Evolutionary conservation across 2,329 filamentous ascomycete species (phyloP).

Genomic region (Apiospora sp.): DNA sequence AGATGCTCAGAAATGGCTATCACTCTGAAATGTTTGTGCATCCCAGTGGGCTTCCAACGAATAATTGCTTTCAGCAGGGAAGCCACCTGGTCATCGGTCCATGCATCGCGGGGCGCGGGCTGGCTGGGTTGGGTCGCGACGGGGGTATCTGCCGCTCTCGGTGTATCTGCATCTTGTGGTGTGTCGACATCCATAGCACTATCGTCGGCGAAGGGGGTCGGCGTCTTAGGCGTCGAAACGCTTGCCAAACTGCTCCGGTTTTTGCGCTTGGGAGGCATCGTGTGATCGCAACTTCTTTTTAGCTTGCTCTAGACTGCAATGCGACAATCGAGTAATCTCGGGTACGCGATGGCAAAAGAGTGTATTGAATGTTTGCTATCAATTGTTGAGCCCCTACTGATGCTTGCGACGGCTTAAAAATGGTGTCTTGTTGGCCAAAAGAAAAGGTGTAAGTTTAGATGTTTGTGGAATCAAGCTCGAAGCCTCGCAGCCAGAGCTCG

Average conservation of each 20-base stretch:
- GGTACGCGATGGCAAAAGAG: neutral
- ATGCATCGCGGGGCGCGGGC: constrained; percentile 69
- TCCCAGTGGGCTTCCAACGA: constrained; percentile 93
- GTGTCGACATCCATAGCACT: constrained; percentile 52
- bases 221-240: constrained; percentile 60
- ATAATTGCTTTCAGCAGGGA: constrained; percentile 93
- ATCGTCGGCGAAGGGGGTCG: constrained; percentile 59
- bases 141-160: constrained; percentile 40
- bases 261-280: constrained; percentile 77
- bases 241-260: constrained; percentile 62
- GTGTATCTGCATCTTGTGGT: constrained; percentile 40
- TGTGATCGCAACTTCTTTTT: neutral
- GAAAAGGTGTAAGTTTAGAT: neutral
- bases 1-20: constrained; percentile 84
- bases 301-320: neutral
- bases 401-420: neutral
- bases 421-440: neutral
- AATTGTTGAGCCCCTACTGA: neutral
- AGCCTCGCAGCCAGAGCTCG: neutral
- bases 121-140: constrained; percentile 54
- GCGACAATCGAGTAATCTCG: constrained; percentile 3
- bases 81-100: constrained; percentile 96
- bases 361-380: neutral
- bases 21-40: constrained; percentile 95
- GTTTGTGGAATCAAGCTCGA: neutral